Evolutionary conservation across 116 monocot species (phyloP).

Genomic region (Zostera marina): DNA sequence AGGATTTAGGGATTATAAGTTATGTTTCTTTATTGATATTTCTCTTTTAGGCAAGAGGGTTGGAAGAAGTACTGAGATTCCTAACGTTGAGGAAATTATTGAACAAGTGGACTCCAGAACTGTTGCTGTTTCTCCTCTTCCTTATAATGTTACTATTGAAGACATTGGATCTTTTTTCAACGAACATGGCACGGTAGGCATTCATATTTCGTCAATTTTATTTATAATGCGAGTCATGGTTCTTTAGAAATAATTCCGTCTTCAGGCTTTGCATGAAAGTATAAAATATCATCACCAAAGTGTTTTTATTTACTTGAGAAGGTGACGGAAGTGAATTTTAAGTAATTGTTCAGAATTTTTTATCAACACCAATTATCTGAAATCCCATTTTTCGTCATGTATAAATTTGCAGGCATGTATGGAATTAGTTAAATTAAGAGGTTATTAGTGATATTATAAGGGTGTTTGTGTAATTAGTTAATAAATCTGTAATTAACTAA

Average conservation of each 20-base stretch:
- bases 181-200: slow-evolving; percentile 90
- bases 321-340: too few species aligned
- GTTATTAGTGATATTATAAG: too few species aligned
- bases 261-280: neutral
- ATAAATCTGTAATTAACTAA: too few species aligned
- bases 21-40: neutral
- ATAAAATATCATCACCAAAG: too few species aligned
- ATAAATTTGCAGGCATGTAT: too few species aligned
- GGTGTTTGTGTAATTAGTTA: too few species aligned
- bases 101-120: slow-evolving; percentile 88
- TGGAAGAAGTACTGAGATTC: slow-evolving; percentile 57
- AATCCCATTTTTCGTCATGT: too few species aligned
- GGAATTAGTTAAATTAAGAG: too few species aligned
- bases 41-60: slow-evolving; percentile 42
- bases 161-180: slow-evolving; percentile 68
- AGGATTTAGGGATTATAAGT: neutral
- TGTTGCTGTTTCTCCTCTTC: slow-evolving; percentile 72
- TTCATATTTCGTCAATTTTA: neutral
- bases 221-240: neutral
- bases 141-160: slow-evolving; percentile 61
- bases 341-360: too few species aligned
- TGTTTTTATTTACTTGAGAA: too few species aligned
- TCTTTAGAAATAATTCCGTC: neutral
- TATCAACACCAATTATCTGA: too few species aligned
- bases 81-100: slow-evolving; percentile 52